A percentile compares a stretch with the other conserved stretches of the same genome.
Conservation (phyloP, 345 rosid genomes). For the Euclidium syriacum region DNA sequence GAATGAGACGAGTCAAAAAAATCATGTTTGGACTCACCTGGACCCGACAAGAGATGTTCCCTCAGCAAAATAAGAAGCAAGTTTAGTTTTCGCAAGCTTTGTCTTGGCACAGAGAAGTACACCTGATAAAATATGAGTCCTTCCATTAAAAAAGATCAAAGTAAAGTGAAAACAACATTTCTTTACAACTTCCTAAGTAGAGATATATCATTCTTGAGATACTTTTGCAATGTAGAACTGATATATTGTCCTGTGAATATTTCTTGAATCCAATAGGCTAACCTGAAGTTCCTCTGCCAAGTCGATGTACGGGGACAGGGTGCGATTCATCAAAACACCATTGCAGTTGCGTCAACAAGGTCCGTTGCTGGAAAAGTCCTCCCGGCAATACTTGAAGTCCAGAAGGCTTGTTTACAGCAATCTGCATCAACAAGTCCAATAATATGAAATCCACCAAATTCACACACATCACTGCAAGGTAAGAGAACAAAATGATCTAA, state of each 20-base stretch:
- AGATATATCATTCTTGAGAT: neutral
- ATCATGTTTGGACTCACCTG: conserved; percentile 35
- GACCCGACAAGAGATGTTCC: conserved; percentile 58
- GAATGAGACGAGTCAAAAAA: neutral
- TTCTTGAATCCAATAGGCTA: neutral
- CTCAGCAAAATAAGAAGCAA: conserved; percentile 79
- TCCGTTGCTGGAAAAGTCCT: conserved; percentile 89
- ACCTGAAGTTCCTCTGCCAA: conserved; percentile 97
- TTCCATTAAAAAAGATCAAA: conserved; percentile 2
- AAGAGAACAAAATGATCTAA: neutral
- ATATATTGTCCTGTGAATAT: neutral
- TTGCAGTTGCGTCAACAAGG: conserved; percentile 69
- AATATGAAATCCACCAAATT: neutral
- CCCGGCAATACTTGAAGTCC: conserved; percentile 93
- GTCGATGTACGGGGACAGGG: conserved; percentile 83
- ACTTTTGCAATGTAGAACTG: neutral
- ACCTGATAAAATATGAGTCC: conserved; percentile 44
- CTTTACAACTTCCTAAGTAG: neutral
- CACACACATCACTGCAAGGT: neutral
- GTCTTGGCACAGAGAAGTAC: conserved; percentile 90
- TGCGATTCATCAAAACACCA: conserved; percentile 56
- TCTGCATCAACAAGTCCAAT: conserved; percentile 36
- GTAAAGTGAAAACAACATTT: conserved; percentile 1
- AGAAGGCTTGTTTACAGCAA: conserved; percentile 88
- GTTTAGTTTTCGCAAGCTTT: conserved; percentile 65